Percentiles rank a stretch among this genome's conserved stretches.
These are phyloP conservation scores for Apium graveolens DNA, from an alignment of 129 eudicot species.

Conservation along the genomic window DNA sequence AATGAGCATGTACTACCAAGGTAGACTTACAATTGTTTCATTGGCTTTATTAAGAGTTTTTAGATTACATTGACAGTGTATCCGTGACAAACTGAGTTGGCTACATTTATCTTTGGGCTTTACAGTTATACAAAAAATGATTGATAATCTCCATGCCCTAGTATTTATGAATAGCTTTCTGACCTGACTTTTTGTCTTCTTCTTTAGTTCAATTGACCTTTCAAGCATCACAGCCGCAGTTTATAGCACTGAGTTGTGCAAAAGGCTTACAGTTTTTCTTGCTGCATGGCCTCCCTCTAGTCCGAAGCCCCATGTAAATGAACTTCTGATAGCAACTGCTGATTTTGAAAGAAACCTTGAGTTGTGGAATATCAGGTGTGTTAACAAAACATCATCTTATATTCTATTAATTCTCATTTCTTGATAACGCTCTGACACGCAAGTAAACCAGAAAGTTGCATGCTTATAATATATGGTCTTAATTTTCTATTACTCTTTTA, in stretches of 20 bases:
- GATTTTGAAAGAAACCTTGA: constrained; percentile 88
- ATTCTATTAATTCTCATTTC: neutral
- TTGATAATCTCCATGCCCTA: neutral
- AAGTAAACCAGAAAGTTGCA: neutral
- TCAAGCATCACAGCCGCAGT: constrained; percentile 75
- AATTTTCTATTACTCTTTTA: neutral
- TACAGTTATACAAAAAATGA: neutral
- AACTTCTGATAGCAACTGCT: constrained; percentile 75
- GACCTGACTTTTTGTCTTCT: neutral
- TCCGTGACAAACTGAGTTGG: neutral
- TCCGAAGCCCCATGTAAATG: constrained; percentile 74
- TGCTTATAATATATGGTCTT: neutral
- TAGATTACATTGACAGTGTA: neutral
- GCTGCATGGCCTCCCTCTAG: constrained; percentile 92
- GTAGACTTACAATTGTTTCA: constrained; percentile 23
- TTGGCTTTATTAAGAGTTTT: neutral
- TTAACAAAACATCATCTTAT: neutral
- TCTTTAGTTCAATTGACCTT: constrained; percentile 75
- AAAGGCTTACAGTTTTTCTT: constrained; percentile 65
- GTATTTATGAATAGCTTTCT: neutral
- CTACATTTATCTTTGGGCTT: neutral
- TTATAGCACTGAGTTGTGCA: constrained; percentile 66
- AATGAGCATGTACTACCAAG: constrained; percentile 81
- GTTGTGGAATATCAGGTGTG: constrained; percentile 83
- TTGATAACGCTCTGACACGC: constrained; percentile 5